Evolutionary conservation across 331 rosid species (phyloP).

Genomic region (Quercus lobata): DNA sequence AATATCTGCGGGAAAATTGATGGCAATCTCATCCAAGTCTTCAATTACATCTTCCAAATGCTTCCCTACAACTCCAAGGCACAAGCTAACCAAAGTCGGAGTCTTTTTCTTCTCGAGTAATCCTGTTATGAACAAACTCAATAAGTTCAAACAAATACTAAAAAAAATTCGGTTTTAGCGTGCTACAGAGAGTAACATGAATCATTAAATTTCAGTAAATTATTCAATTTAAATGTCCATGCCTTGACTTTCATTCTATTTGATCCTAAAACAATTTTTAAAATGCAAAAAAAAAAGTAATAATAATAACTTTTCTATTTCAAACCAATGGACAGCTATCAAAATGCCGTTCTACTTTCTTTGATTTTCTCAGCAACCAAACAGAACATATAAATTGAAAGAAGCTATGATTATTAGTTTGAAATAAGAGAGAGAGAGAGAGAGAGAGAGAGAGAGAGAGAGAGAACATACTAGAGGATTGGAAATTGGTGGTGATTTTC

Average conservation of each 20-base stretch:
- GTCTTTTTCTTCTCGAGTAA: conserved; percentile 46
- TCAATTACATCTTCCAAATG: conserved; percentile 76
- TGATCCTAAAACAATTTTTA: too few species aligned
- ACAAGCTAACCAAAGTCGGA: conserved; percentile 62
- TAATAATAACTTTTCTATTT: too few species aligned
- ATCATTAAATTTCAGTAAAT: conserved; percentile 6
- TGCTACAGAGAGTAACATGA: neutral
- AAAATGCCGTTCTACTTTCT: too few species aligned
- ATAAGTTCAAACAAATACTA: conserved; percentile 6
- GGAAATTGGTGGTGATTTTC: conserved; percentile 1
- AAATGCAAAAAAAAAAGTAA: too few species aligned
- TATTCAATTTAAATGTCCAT: too few species aligned
- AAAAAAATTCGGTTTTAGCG: neutral
- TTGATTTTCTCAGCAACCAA: neutral
- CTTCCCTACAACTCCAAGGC: conserved; percentile 77
- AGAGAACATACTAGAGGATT: conserved; percentile 24
- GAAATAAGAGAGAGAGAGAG: neutral
- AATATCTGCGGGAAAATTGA: conserved; percentile 63
- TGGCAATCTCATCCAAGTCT: conserved; percentile 68
- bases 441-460: neutral
- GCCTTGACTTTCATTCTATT: too few species aligned
- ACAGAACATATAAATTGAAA: neutral
- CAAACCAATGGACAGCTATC: too few species aligned
- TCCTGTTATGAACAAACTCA: conserved; percentile 32
- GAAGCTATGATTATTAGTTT: neutral